These are phyloP conservation scores for Metarhizium robertsii DNA, from an alignment of 2,329 filamentous ascomycete species.

Conservation along the genomic window DNA sequence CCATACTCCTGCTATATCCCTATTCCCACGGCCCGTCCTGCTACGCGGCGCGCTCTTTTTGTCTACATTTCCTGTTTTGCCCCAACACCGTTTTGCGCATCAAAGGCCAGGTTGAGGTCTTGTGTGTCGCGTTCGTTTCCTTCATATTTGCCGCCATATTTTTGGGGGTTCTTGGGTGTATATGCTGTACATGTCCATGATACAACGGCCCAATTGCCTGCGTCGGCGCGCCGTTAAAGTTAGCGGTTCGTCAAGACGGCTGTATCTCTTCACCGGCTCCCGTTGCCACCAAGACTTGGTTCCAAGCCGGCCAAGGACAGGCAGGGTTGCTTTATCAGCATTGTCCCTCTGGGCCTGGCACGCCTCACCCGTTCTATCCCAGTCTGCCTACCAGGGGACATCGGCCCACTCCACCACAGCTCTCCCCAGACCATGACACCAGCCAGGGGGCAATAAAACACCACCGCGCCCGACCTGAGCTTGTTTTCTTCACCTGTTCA, in stretches of 20 bases:
- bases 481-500: slow-evolving; percentile 27
- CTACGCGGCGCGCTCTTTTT: background rate
- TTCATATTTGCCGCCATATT: background rate
- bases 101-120: background rate
- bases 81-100: background rate
- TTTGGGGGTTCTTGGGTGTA: background rate
- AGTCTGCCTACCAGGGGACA: slow-evolving; percentile 33
- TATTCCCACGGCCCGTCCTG: background rate
- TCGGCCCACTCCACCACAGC: slow-evolving; percentile 25
- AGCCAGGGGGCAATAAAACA: slow-evolving; percentile 41
- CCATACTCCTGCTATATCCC: background rate
- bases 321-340: slow-evolving; percentile 29
- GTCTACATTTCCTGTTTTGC: background rate
- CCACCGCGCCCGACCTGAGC: slow-evolving; percentile 36
- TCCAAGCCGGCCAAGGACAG: slow-evolving; percentile 14
- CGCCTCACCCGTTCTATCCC: slow-evolving; percentile 40
- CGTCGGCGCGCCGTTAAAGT: background rate
- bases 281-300: slow-evolving; percentile 7
- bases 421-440: slow-evolving; percentile 35
- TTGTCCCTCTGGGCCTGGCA: slow-evolving; percentile 34
- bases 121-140: background rate
- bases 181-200: background rate
- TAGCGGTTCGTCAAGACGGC: background rate
- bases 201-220: background rate
- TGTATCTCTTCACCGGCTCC: background rate